Percentiles rank a stretch among this genome's conserved stretches.
Conservation (phyloP, 495 filamentous ascomycete genomes). For the Cudoniella acicularis region DNA sequence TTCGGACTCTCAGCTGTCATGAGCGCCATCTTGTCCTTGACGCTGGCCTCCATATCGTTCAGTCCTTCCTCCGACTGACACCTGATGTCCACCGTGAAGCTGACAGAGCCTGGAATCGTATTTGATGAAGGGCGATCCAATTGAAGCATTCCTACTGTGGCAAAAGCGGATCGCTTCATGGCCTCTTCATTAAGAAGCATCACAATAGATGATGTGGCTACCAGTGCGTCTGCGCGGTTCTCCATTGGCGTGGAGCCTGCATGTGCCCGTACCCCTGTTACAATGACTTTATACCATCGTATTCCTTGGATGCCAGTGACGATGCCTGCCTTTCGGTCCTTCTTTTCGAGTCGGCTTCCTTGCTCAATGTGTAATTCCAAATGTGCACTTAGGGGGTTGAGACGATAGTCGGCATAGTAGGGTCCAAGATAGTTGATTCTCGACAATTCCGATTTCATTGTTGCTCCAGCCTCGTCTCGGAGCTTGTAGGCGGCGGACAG, state of each 20-base stretch:
- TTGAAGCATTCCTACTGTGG: not conserved
- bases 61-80: too few species aligned
- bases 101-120: too few species aligned
- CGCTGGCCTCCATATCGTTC: too few species aligned
- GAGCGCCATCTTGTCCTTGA: too few species aligned
- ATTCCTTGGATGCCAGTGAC: slow-evolving; percentile 66
- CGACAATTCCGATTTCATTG: slow-evolving; percentile 55
- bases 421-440: slow-evolving; percentile 49
- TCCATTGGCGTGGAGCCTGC: slow-evolving; percentile 66
- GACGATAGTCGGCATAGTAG: slow-evolving; percentile 48
- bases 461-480: slow-evolving; percentile 50
- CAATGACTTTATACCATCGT: slow-evolving; percentile 63
- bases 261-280: slow-evolving; percentile 61
- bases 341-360: slow-evolving; percentile 46
- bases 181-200: not conserved
- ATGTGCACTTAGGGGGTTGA: slow-evolving; percentile 67
- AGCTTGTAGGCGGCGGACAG: slow-evolving; percentile 49
- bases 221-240: slow-evolving; percentile 56
- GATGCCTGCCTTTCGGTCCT: slow-evolving; percentile 59
- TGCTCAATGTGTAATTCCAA: slow-evolving; percentile 71
- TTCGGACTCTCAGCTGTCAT: too few species aligned
- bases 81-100: too few species aligned
- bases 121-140: too few species aligned
- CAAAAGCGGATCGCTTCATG: not conserved
- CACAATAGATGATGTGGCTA: slow-evolving; percentile 62